Base-by-base conservation (phyloP, 345 rosid genomes). In the Physaria fendleri region DNA sequence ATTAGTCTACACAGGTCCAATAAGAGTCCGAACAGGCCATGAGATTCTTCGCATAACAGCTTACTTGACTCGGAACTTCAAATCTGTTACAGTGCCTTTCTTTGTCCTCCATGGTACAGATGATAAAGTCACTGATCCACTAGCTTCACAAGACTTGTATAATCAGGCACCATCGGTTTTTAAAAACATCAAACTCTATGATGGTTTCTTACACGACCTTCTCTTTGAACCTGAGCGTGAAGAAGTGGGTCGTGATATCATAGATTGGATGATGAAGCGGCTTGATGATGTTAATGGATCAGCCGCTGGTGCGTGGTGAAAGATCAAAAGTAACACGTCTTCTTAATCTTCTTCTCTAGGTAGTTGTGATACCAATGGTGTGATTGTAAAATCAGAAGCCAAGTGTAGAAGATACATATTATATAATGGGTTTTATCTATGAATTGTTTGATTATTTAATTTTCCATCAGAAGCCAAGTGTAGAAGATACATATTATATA, bases 1-100 rank as follows among this genome's bases (percentile, higher is more conserved):
- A 2, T 73, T 93, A 76, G 99, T 93, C 64, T 93, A 93, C 68
- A 93, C 97, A 2, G 99, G 97, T 48, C 99, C 99, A 14, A 89
- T 93, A 47, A 81, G 99, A 60, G 97, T 85, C 54, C 84, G 97
- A 57, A 93, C 97, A 0, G 99, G 99, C 51, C 85, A 93, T 40
- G 99, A 93, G 65, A 93, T 93, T 71, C 37, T 93, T 38, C 88
- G 95, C 30, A 81, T 93, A 41, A 78, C 92, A 4, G 77, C 99
- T 2, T 73, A 80, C 74, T 74, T 93, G 81, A 82, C 71, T 69
- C 75, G 81, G 23, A 85, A 81, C 74, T 79, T 93, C 18, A 83
- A 76, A 65, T 78, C 83, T 5, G 68, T 90, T 30, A 85, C 79
- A 0, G 75, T 89, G 17, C 92, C 99, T 8, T 90, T 93, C 83